Evolutionary conservation across 23 red algal species (phyloP).

Genomic region (Gracilaria gracilis): DNA sequence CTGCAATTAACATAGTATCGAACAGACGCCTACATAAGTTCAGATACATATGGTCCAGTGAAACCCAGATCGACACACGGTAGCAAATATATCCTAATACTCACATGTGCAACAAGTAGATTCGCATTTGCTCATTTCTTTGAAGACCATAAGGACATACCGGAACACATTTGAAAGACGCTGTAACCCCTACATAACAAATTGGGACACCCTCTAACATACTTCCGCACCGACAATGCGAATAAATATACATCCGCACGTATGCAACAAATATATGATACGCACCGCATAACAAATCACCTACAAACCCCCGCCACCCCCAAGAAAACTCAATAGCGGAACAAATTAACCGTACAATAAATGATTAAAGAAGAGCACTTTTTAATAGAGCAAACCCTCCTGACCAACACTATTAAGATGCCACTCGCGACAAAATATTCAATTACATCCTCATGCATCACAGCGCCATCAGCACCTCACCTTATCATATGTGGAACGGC

Average conservation of each 20-base stretch:
- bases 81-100: neutral
- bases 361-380: neutral
- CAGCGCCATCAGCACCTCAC: neutral
- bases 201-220: neutral
- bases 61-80: neutral
- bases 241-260: neutral
- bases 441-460: constrained; percentile 3
- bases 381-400: neutral
- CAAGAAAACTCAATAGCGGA: neutral
- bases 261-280: neutral
- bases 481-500: neutral
- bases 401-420: constrained; percentile 6
- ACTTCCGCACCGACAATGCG: neutral
- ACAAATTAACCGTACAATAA: constrained; percentile 7
- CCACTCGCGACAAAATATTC: no score
- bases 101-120: no score
- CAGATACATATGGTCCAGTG: constrained; percentile 7
- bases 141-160: no score
- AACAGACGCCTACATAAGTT: neutral
- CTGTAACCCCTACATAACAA: neutral
- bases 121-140: no score
- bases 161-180: neutral
- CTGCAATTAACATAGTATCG: no score
- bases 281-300: neutral
- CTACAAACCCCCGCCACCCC: constrained; percentile 17